Conservation (phyloP, 495 filamentous ascomycete species). For the Hypoxylon trugodes region DNA sequence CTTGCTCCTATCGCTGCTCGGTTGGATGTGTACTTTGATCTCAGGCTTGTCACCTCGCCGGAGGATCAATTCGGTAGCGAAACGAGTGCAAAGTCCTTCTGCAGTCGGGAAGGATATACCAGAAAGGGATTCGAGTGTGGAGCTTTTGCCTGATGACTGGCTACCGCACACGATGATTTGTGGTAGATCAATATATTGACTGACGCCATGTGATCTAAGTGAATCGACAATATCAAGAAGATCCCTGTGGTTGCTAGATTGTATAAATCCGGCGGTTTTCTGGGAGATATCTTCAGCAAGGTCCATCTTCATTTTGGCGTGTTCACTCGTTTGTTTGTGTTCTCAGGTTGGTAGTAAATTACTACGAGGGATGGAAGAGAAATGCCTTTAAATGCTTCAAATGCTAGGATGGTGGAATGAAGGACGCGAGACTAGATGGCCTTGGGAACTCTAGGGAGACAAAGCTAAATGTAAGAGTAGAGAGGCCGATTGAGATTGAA, state of each 20-base stretch:
- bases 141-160: constrained; percentile 70
- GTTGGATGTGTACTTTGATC: constrained; percentile 51
- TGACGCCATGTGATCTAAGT: constrained; percentile 65
- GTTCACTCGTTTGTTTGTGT: constrained; percentile 5
- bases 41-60: constrained; percentile 47
- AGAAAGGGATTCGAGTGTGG: constrained; percentile 72
- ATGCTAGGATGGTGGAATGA: no score
- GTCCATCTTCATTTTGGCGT: constrained; percentile 20
- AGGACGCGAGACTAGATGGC: no score
- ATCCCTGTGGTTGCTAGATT: constrained; percentile 31
- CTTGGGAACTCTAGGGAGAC: no score
- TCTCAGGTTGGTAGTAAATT: constrained; percentile 9
- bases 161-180: constrained; percentile 74
- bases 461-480: no score
- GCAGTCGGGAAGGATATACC: constrained; percentile 66
- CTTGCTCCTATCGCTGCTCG: constrained; percentile 43
- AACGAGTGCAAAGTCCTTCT: constrained; percentile 63
- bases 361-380: neutral
- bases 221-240: constrained; percentile 66
- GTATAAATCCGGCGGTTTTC: constrained; percentile 31
- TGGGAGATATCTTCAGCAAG: constrained; percentile 32
- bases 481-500: no score
- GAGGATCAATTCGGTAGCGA: constrained; percentile 66
- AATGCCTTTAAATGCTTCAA: neutral
- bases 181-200: constrained; percentile 64